Conservation (phyloP, 306 rosid genomes). For the Comarum palustre region DNA sequence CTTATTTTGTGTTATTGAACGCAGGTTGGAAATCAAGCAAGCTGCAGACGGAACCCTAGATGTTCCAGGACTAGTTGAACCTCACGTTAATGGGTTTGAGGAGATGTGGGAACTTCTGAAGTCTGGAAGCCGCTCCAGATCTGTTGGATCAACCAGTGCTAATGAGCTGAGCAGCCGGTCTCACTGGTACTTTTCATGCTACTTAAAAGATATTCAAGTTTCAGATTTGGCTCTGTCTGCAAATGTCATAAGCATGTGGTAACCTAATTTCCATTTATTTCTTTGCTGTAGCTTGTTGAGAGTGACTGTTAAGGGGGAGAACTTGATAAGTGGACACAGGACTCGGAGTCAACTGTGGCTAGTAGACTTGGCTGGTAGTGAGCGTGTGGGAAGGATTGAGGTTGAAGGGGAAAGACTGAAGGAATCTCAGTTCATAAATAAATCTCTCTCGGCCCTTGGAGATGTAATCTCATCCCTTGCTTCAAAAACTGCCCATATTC, state of each 20-base stretch:
- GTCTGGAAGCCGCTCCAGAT: constrained; percentile 75
- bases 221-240: not conserved
- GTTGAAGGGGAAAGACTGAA: constrained; percentile 96
- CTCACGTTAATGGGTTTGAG: constrained; percentile 56
- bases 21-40: constrained; percentile 95
- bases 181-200: constrained; percentile 59
- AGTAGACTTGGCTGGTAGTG: constrained; percentile 98
- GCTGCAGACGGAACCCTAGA: constrained; percentile 89
- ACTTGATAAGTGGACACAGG: constrained; percentile 68
- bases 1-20: constrained; percentile 14
- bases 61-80: constrained; percentile 91
- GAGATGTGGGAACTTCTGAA: constrained; percentile 82
- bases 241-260: not conserved
- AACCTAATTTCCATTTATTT: not conserved
- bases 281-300: constrained; percentile 69
- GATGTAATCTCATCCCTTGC: constrained; percentile 96
- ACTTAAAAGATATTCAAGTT: not conserved
- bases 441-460: constrained; percentile 94
- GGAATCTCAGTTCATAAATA: constrained; percentile 94
- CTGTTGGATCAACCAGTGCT: constrained; percentile 94
- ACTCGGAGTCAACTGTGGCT: constrained; percentile 94
- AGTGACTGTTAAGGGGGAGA: constrained; percentile 74
- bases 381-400: constrained; percentile 94
- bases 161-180: constrained; percentile 98
- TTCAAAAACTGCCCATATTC: constrained; percentile 79